These are phyloP conservation scores for Cutaneotrichosporon cutaneum DNA, from an alignment of 1,284 basidiomycete species.

Conservation along the genomic window DNA sequence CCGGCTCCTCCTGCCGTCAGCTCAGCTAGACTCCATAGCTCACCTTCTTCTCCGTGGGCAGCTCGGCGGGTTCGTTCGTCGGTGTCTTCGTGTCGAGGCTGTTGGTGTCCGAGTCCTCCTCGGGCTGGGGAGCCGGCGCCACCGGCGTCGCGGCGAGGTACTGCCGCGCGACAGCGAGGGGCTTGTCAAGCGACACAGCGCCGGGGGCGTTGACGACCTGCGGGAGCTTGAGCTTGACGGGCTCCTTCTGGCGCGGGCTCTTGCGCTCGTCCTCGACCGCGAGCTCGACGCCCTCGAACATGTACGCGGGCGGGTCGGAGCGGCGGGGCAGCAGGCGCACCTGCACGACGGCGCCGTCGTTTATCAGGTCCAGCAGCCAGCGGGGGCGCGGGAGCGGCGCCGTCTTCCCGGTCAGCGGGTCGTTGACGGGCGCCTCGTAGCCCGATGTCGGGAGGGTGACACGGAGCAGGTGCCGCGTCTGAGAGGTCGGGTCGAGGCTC, in stretches of 20 bases:
- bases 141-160: slow-evolving; percentile 24
- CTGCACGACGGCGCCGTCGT: slow-evolving; percentile 65
- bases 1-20: not conserved
- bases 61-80: slow-evolving; percentile 23
- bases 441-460: slow-evolving; percentile 77
- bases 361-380: slow-evolving; percentile 71
- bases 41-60: slow-evolving; percentile 11
- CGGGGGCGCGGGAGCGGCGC: slow-evolving; percentile 65
- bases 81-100: slow-evolving; percentile 22
- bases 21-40: not conserved
- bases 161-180: slow-evolving; percentile 39
- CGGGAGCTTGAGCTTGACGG: slow-evolving; percentile 27
- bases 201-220: slow-evolving; percentile 34
- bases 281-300: slow-evolving; percentile 61
- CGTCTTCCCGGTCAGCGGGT: slow-evolving; percentile 74
- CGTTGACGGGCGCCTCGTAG: slow-evolving; percentile 69
- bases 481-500: slow-evolving; percentile 45
- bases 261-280: slow-evolving; percentile 71
- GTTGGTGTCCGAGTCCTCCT: slow-evolving; percentile 19
- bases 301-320: slow-evolving; percentile 44
- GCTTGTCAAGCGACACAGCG: slow-evolving; percentile 32
- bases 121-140: not conserved
- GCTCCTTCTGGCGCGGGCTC: slow-evolving; percentile 45
- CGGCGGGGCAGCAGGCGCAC: slow-evolving; percentile 59
- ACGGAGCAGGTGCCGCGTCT: slow-evolving; percentile 68